Base-by-base conservation (phyloP, 2,329 filamentous ascomycete genomes). In the Albophoma yamanashiensis region DNA sequence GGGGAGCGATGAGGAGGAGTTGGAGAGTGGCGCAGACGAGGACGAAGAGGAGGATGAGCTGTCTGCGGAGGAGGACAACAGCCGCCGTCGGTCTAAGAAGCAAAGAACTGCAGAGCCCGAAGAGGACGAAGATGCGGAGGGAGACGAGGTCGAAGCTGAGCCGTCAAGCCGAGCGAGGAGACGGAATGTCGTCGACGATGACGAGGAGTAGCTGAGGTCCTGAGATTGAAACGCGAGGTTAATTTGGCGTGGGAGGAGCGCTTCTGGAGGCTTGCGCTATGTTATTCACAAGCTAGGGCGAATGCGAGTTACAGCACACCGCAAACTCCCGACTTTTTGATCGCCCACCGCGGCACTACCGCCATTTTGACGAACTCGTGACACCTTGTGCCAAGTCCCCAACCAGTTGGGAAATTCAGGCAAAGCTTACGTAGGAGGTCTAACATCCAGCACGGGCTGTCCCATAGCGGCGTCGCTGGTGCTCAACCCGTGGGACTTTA, bases 1-100 rank as follows among this genome's bases (percentile, higher is more conserved):
- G 4, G 80, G 79, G 4, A 91, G 87, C 67, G 89, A 91, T 64
- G 88, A 91, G 61, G 89, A 92, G 50, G 84, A 83, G 47, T 75
- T 78, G 61, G 84, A 82, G 39, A 83, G 79, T 3, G 84, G 81
- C 1, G 83, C 82, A 6, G 82, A 87, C 0, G 86, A 86, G 0
- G 86, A 86, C 25, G 86, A 89, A 1, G 84, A 85, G 45, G 84
- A 85, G 45, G 84, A 85, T 59, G 82, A 83, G 58, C 64, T 82
- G 4, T 66, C 80, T 43, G 79, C 82, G n/a, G 80, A 83, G 11
- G 79, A 81, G 12, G 79, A 81, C 0, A 77, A 79, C 12, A 77
- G 78, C 27, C 76, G 67, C n/a, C 69, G 72, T 8, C 70, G 72
- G 11, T 72, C 74, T 55, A 84, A 84, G 73, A 75, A 77, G 56